These are phyloP conservation scores for Colletotrichum gigasporum DNA, from an alignment of 2,329 filamentous ascomycete species.

Conservation along the genomic window DNA sequence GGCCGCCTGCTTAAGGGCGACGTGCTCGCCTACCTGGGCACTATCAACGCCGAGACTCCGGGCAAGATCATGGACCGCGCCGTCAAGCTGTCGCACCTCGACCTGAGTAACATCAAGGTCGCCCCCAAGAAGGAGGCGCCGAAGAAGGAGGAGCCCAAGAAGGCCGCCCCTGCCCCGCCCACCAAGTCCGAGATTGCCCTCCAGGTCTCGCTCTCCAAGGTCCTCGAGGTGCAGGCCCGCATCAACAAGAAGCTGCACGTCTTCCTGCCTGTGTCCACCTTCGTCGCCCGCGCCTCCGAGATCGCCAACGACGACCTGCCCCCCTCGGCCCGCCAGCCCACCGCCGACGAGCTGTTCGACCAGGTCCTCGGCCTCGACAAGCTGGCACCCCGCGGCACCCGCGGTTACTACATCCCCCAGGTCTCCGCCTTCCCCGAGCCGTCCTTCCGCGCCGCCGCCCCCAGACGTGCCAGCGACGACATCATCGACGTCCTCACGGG, in stretches of 20 bases:
- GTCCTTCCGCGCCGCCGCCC: conserved; percentile 43
- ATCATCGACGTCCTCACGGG: conserved; percentile 83
- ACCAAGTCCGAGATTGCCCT: conserved; percentile 71
- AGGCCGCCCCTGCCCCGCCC: conserved; percentile 48
- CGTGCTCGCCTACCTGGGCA: conserved; percentile 87
- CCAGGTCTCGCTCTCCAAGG: conserved; percentile 80
- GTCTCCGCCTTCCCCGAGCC: conserved; percentile 68
- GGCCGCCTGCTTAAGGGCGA: conserved; percentile 95
- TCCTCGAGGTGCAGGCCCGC: conserved; percentile 82
- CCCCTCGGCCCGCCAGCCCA: conserved; percentile 70
- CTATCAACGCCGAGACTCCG: conserved; percentile 77
- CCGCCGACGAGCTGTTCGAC: conserved; percentile 87
- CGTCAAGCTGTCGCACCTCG: conserved; percentile 81
- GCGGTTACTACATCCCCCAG: conserved; percentile 77
- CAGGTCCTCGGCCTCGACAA: conserved; percentile 79
- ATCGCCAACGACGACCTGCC: conserved; percentile 90
- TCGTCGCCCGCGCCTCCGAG: conserved; percentile 85
- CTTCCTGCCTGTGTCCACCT: conserved; percentile 84
- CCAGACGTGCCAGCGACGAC: conserved; percentile 61
- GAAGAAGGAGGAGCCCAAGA: conserved; percentile 43
- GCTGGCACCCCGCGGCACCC: conserved; percentile 51
- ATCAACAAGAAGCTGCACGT: conserved; percentile 82
- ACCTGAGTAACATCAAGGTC: conserved; percentile 95
- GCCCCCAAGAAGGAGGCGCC: conserved; percentile 60
- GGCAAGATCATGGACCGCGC: conserved; percentile 76